Evolutionary conservation across 805 yeast species (phyloP), one percentile per base, ranked within the genome.

Genomic region (Cyberlindnera nakhonratchasimensis): DNA sequence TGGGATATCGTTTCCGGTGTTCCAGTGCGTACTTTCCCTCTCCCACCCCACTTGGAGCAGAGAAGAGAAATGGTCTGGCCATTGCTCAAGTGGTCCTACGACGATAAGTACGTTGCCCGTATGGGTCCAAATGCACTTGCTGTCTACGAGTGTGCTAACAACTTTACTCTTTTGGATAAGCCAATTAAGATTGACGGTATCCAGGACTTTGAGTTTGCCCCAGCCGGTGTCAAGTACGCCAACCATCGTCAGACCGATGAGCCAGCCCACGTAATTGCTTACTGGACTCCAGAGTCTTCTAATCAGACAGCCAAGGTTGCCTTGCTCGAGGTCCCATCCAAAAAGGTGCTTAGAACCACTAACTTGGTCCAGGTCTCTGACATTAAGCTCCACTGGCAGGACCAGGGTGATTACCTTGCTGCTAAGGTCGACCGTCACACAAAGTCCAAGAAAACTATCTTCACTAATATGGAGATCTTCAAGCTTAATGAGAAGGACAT

Each of bases 341-440:
- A 83, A 64, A 75, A 80, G 63, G 80, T 89, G 35, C 66, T 93
- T 48, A 86, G 97, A 76, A 86, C 96, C 46, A 82, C 91, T 55
- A 90, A 91, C 67, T 74, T 93, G 67, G 89, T 93, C 74, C 96
- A 93, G 69, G 99, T 93, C 39, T 77, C 88, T 43, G 91, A 85
- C 61, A 88, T 93, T 68, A 77, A 82, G 58, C 69, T 93, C 70
- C 88, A 82, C 73, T 93, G 99, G 99, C 98, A 93, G 69, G 82
- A 79, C 51, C 81, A 85, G 54, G 88, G 87, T 50, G 82, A 80
- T 56, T 83, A 71, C 63, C 70, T 93, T 62, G 87, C 96, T 70
- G 95, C 90, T 61, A 88, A 86, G 71, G 96, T 93, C 54, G 96
- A 90, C 66, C 87, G 98, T 69, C 96, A 89, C 69, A 87, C 97